Base-by-base conservation (phyloP, 768 basidiomycete genomes). In the Strobilomyces dryophilus region DNA sequence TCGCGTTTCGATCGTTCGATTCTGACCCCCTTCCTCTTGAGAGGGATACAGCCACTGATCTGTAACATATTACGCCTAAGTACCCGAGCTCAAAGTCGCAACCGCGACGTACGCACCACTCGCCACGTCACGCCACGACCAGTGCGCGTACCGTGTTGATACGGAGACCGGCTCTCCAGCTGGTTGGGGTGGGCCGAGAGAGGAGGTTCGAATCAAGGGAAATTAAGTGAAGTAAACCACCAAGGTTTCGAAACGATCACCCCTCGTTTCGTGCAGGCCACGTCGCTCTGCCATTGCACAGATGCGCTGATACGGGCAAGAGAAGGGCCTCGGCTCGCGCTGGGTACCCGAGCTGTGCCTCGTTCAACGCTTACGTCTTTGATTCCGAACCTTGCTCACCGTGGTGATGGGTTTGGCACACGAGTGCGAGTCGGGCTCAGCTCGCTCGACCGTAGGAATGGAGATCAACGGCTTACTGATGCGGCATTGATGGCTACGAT, bases 371-470 rank as follows among this genome's bases (percentile, higher is more conserved):
- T 24, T 24, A 24, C 24, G 24, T 2, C 24, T 24, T 24, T 24
- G 24, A 24, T 24, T 24, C 24, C 4, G 24, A 24, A 24, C 24
- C 24, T 24, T 24, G 24, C 24, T 24, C 24, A 24, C 24, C 4
- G 24, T 24, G 24, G 24, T 24, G 24, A 24, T 31, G 37, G 9
- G 8, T 1, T 45, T 64, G 58, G 63, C 63, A 56, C 24, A 24
- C 24, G 57, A 51, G 51, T 63, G 64, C 51, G 64, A 29, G 54
- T 45, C 8, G 54, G 31, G 29, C 63, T 64, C 63, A 57, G 3
- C 15, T 57, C 57, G 3, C 15, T 57, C 57, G 54, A 37, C 35
- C 14, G 17, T 18, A 52, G 45, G 52, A 18, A 34, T 24, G 21
- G 17, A 5, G 11, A 15, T 20, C 24, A 24, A 20, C 14, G 39